Percentiles rank a stretch among this genome's conserved stretches.
phyloP scores from a whole-genome alignment of 2,329 filamentous ascomycete genomes.

The Trichophyton equinum region DNA sequence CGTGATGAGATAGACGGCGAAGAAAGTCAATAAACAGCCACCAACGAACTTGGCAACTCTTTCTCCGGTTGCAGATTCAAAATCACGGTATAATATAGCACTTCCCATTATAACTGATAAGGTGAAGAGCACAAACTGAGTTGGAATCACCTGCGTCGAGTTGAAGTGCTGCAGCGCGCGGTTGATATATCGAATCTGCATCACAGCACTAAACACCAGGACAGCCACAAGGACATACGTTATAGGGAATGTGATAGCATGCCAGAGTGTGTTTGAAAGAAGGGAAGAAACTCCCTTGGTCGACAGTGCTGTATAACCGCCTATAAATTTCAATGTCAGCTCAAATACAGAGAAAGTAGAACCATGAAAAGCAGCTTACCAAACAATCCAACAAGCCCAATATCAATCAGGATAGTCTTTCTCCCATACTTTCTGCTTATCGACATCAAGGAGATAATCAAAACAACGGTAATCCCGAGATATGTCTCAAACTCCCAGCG shows the following conservation, averaged over 20 bases:
- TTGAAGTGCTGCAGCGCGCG: constrained; percentile 82
- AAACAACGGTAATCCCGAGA: constrained; percentile 56
- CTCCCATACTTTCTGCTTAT: constrained; percentile 73
- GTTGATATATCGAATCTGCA: constrained; percentile 97
- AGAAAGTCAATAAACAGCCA: constrained; percentile 83
- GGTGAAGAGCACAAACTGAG: constrained; percentile 94
- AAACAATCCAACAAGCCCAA: constrained; percentile 86
- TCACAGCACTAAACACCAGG: constrained; percentile 70
- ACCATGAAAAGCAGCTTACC: constrained; percentile 43
- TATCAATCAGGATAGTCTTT: constrained; percentile 76
- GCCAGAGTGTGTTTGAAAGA: constrained; percentile 78
- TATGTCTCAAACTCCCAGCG: constrained; percentile 86
- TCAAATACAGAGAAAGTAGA: constrained; percentile 9
- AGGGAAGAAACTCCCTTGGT: constrained; percentile 96
- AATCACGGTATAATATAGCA: constrained; percentile 86
- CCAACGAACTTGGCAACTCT: constrained; percentile 76
- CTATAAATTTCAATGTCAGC: constrained; percentile 31
- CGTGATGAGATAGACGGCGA: constrained; percentile 94
- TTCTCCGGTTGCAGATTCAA: constrained; percentile 63
- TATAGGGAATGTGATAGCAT: constrained; percentile 79
- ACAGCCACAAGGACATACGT: constrained; percentile 76
- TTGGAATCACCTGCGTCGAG: constrained; percentile 94
- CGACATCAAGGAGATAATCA: constrained; percentile 70
- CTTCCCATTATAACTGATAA: constrained; percentile 90
- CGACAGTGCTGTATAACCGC: constrained; percentile 89